Evolutionary conservation across 225 moss, liverwort and hornwort genomes (phyloP).

Genomic region (Pleurozium schreberi): DNA sequence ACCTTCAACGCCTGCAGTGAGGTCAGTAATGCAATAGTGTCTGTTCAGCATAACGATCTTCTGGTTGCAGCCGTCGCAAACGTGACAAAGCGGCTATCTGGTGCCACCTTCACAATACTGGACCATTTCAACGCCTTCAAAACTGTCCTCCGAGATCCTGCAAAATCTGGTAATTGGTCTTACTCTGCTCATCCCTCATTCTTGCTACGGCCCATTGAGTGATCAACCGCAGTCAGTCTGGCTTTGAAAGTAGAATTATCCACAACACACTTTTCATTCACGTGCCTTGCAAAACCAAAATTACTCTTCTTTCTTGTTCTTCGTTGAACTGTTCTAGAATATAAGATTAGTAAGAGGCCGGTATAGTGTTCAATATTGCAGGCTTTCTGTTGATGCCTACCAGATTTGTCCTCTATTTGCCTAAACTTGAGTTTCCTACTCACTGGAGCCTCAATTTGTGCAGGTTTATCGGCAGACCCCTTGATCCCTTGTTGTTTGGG

Average conservation of each 20-base stretch:
- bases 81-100: constrained; percentile 14
- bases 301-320: not conserved
- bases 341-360: not conserved
- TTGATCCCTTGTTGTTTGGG: constrained; percentile 38
- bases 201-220: not conserved
- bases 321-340: not conserved
- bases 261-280: not conserved
- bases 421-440: not conserved
- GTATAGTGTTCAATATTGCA: not conserved
- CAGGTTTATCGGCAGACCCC: constrained; percentile 13
- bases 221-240: not conserved
- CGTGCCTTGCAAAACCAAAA: not conserved
- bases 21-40: constrained; percentile 2
- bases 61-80: constrained; percentile 18
- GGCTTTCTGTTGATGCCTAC: not conserved
- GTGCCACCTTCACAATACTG: constrained; percentile 8
- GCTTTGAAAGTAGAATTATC: not conserved
- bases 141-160: constrained; percentile 20
- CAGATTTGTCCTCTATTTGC: not conserved
- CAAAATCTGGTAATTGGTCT: constrained; percentile 10
- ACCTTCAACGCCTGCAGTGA: constrained; percentile 15
- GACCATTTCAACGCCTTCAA: constrained; percentile 31
- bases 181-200: not conserved
- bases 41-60: constrained; percentile 19
- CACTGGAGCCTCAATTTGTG: not conserved